These are phyloP conservation scores for Pilaira anomala DNA, from an alignment of 192 early-diverging fungal genomes.

Conservation along the genomic window DNA sequence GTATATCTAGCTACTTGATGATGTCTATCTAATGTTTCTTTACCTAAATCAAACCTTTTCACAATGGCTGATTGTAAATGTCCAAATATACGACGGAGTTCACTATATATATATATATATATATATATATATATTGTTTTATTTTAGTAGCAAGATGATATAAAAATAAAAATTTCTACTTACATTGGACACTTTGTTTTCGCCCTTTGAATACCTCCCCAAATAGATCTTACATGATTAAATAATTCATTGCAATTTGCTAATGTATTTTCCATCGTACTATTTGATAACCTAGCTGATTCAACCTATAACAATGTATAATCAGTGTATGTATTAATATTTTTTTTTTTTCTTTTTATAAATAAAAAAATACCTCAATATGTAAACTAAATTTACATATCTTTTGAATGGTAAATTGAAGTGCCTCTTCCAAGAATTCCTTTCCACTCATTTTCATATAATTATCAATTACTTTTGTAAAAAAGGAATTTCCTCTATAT, in stretches of 20 bases:
- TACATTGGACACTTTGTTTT: constrained; percentile 31
- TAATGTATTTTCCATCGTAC: constrained; percentile 27
- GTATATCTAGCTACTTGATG: constrained; percentile 37
- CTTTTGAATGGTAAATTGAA: constrained; percentile 58
- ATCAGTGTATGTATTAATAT: too few relatives aligned
- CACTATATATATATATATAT: constrained; percentile 18
- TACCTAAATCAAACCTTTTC: constrained; percentile 37
- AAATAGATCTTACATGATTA: constrained; percentile 36
- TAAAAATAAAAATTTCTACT: not conserved
- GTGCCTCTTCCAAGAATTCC: constrained; percentile 58
- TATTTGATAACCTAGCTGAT: constrained; percentile 28
- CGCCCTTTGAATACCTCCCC: constrained; percentile 48
- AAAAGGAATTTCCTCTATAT: constrained; percentile 60
- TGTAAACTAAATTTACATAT: constrained; percentile 48
- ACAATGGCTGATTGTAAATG: constrained; percentile 41
- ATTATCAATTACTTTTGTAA: constrained; percentile 65
- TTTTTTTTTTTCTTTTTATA: not conserved
- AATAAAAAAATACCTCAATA: constrained; percentile 53
- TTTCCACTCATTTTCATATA: constrained; percentile 68
- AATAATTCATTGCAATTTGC: constrained; percentile 49
- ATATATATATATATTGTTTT: too few relatives aligned
- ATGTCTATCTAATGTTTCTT: constrained; percentile 4
- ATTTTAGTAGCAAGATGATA: not conserved
- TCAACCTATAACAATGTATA: constrained; percentile 24
- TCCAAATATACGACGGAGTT: constrained; percentile 46